Conservation (phyloP, 768 basidiomycete species). For the Fibroporia radiculosa region DNA sequence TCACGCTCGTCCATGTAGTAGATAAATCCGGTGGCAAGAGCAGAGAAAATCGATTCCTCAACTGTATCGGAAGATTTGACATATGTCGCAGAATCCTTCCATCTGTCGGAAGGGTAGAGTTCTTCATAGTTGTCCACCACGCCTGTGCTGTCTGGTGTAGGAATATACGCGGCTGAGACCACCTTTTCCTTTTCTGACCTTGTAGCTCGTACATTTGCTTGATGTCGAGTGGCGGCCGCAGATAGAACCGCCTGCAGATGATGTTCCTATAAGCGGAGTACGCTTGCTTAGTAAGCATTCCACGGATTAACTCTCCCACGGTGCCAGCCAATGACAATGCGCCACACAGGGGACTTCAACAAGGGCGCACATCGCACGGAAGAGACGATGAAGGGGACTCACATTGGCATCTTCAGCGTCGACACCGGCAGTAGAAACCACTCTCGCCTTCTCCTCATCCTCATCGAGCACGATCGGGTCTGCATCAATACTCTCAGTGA, state of each 20-base stretch:
- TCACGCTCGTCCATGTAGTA: slow-evolving; percentile 97
- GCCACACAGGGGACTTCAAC: slow-evolving; percentile 38
- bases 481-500: slow-evolving; percentile 74
- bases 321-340: slow-evolving; percentile 35
- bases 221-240: slow-evolving; percentile 43
- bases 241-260: slow-evolving; percentile 52
- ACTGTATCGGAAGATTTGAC: slow-evolving; percentile 79
- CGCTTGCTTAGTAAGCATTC: slow-evolving; percentile 42
- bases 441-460: slow-evolving; percentile 78
- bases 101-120: slow-evolving; percentile 61
- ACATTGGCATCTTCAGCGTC: slow-evolving; percentile 93
- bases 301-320: slow-evolving; percentile 41
- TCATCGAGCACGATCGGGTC: slow-evolving; percentile 77
- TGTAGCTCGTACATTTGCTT: slow-evolving; percentile 28
- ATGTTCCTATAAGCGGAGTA: slow-evolving; percentile 38
- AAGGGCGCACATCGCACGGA: slow-evolving; percentile 30
- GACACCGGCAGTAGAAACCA: slow-evolving; percentile 77
- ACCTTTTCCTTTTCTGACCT: slow-evolving; percentile 33
- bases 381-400: slow-evolving; percentile 34
- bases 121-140: slow-evolving; percentile 70
- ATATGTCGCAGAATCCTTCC: slow-evolving; percentile 73
- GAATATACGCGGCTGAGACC: slow-evolving; percentile 67
- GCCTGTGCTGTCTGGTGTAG: slow-evolving; percentile 86
- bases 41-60: slow-evolving; percentile 61
- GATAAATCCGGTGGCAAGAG: slow-evolving; percentile 66